A percentile compares a stretch with the other conserved stretches of the same genome.
These are phyloP conservation scores for Pythium guiyangense DNA, from an alignment of 352 stramenopile genomes.

Conservation along the genomic window DNA sequence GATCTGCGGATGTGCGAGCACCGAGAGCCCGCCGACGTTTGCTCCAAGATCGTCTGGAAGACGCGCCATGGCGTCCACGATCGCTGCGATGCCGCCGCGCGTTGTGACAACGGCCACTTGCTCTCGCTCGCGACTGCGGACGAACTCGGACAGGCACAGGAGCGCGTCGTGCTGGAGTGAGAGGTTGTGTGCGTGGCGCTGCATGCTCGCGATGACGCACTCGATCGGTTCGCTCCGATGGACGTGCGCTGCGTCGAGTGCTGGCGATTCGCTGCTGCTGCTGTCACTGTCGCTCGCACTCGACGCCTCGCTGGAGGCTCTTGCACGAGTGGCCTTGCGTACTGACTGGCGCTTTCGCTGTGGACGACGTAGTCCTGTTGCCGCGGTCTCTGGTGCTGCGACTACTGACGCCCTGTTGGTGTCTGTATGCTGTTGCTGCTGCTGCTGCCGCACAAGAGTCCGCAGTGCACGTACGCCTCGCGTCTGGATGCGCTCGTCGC, in stretches of 20 bases:
- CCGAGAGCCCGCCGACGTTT: slow-evolving; percentile 41
- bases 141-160: slow-evolving; percentile 37
- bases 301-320: no score
- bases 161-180: slow-evolving; percentile 46
- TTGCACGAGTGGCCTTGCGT: no score
- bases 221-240: slow-evolving; percentile 18
- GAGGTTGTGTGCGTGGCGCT: slow-evolving; percentile 24
- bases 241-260: neutral
- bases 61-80: slow-evolving; percentile 43
- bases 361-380: neutral
- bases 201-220: slow-evolving; percentile 42
- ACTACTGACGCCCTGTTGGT: neutral
- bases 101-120: slow-evolving; percentile 34
- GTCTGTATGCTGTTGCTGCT: neutral
- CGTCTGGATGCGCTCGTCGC: slow-evolving; percentile 36
- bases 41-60: slow-evolving; percentile 46
- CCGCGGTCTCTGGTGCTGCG: neutral
- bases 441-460: slow-evolving; percentile 25
- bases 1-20: slow-evolving; percentile 52
- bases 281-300: neutral
- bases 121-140: slow-evolving; percentile 14
- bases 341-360: neutral
- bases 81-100: slow-evolving; percentile 31
- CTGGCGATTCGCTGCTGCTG: neutral
- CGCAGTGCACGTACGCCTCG: slow-evolving; percentile 47